These are phyloP conservation scores for Tricholoma bakamatsutake DNA, from an alignment of 768 basidiomycete species.

Conservation along the genomic window DNA sequence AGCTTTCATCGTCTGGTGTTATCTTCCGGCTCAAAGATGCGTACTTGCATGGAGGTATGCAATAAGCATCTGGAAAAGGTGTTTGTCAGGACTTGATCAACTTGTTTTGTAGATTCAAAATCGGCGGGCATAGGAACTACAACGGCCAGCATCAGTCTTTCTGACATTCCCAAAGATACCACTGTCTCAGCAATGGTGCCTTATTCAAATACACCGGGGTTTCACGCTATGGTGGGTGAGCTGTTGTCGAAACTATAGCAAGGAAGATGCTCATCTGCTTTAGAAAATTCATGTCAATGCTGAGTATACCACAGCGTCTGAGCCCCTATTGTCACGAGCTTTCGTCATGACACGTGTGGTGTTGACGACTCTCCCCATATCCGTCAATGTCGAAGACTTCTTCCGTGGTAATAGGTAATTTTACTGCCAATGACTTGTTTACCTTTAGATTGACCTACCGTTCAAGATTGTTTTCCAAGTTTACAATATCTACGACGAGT, in stretches of 20 bases:
- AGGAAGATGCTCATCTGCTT: not conserved
- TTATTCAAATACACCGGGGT: conserved; percentile 59
- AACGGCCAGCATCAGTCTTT: conserved; percentile 40
- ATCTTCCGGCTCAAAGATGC: conserved; percentile 43
- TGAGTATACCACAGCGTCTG: conserved; percentile 57
- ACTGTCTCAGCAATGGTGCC: conserved; percentile 51
- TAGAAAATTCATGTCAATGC: conserved; percentile 68
- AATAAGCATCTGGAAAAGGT: not conserved
- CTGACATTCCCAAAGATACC: conserved; percentile 41
- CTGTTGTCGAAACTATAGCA: conserved; percentile 2
- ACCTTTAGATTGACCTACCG: not conserved
- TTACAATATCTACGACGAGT: conserved; percentile 80
- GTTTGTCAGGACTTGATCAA: not conserved
- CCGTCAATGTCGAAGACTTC: conserved; percentile 95
- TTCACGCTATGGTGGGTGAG: conserved; percentile 62
- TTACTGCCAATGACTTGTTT: not conserved
- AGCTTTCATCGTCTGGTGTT: conserved; percentile 49
- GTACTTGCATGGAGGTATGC: conserved; percentile 30
- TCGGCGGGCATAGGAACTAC: conserved; percentile 27
- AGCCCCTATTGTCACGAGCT: conserved; percentile 47
- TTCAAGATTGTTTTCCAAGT: conserved; percentile 80
- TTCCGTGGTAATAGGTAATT: conserved; percentile 80
- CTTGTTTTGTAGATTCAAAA: conserved; percentile 10
- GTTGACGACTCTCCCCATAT: conserved; percentile 70
- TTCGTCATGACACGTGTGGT: conserved; percentile 52